Evolutionary conservation across 768 basidiomycete species (phyloP), one percentile per base, ranked within the genome.

Genomic region (Mycena galericulata): DNA sequence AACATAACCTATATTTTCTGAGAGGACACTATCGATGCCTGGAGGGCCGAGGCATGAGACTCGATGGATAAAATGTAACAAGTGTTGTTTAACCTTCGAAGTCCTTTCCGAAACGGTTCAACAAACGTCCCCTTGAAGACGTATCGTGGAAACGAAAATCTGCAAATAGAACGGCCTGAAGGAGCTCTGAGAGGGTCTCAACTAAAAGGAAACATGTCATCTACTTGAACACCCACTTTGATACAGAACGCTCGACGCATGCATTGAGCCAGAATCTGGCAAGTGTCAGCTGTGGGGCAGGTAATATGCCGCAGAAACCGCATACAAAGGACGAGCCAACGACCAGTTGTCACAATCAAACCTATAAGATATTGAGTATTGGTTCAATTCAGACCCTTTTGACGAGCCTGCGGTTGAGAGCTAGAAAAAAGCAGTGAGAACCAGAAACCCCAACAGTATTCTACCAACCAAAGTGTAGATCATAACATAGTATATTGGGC

Each of bases 401-500:
- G 66, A 30, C 55, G 41, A 7, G 40, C 55, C 55, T 30, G 41
- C 27, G 41, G 8, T 22, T 29, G 55, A 40, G 41, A 57, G 54
- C 54, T 56, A 41, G n/a, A n/a, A n/a, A 18, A 7, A 96, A 78
- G 20, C 79, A 87, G 73, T 91, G 90, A 75, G 61, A 38, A 79
- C 80, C n/a, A 81, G 70, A 51, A 76, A n/a, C n/a, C n/a, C n/a
- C n/a, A 6, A 8, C n/a, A 45, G 5, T 9, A 2, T 45, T 22
- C 43, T 65, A 71, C 60, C 59, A 58, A 32, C 11, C 29, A 50
- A 10, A 41, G 92, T 91, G 79, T 96, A 97, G 24, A 96, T 78
- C 10, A 81, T 74, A 49, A 94, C 86, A 75, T 92, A 94, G 77
- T 83, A 94, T 0, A 81, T 76, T 1, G 91, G 84, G 20, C 83